Conservation (phyloP, 148 eudicot species). For the Hydrangea macrophylla region DNA sequence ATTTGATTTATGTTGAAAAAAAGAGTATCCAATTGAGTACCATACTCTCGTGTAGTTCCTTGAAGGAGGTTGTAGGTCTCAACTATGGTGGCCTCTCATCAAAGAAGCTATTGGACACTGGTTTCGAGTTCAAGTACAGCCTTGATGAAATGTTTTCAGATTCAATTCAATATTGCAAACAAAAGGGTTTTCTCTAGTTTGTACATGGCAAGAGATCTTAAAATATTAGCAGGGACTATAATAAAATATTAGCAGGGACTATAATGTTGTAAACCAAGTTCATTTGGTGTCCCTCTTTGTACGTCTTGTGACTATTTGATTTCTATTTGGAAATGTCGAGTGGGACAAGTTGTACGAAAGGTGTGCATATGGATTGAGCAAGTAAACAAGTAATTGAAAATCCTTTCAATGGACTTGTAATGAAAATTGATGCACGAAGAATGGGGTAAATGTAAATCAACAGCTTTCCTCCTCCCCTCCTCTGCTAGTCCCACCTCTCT, state of each 20-base stretch:
- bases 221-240: no score
- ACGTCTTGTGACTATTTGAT: not conserved
- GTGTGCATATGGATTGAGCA: not conserved
- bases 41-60: slow-evolving; percentile 7
- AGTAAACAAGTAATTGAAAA: no score
- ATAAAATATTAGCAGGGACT: not conserved
- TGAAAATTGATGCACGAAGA: no score
- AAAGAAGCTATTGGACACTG: slow-evolving; percentile 26
- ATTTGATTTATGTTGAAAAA: not conserved
- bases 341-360: not conserved
- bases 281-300: not conserved
- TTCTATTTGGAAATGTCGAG: not conserved
- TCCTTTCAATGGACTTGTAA: no score
- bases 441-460: no score
- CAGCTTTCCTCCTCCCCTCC: no score
- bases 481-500: no score
- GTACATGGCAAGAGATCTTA: not conserved
- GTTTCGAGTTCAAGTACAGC: slow-evolving; percentile 23
- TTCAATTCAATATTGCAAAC: slow-evolving; percentile 31
- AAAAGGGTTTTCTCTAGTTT: slow-evolving; percentile 26
- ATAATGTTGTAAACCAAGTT: not conserved
- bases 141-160: slow-evolving; percentile 24
- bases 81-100: slow-evolving; percentile 9
- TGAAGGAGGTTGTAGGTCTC: not conserved
- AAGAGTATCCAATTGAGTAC: no score